Evolutionary conservation across 805 yeast species (phyloP).

Genomic region (Wickerhamiella cacticola): DNA sequence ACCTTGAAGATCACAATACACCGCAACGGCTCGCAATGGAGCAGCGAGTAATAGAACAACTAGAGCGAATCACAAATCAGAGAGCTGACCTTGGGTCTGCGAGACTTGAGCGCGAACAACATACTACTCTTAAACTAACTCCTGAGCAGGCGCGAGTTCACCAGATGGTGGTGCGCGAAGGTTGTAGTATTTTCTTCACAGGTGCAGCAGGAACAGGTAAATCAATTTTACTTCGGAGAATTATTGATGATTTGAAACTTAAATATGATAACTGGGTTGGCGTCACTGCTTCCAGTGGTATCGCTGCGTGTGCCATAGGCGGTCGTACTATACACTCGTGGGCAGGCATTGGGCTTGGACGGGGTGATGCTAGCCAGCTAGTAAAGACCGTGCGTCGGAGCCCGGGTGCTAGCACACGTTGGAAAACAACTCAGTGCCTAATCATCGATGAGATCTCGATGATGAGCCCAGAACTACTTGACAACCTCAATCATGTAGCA

Average conservation of each 20-base stretch:
- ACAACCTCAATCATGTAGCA: conserved; percentile 63
- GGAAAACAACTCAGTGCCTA: conserved; percentile 59
- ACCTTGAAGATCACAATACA: not conserved
- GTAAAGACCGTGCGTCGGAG: conserved; percentile 40
- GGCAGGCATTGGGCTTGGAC: conserved; percentile 76
- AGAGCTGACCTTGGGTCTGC: conserved; percentile 7
- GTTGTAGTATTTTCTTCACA: conserved; percentile 66
- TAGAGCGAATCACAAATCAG: not conserved
- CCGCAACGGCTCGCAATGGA: not conserved
- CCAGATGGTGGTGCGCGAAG: conserved; percentile 48
- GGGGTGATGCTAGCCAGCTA: conserved; percentile 37
- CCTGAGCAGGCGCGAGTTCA: conserved; percentile 46
- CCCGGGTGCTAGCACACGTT: conserved; percentile 36
- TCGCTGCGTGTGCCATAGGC: conserved; percentile 90
- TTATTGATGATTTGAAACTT: conserved; percentile 43
- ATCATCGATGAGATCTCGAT: conserved; percentile 90
- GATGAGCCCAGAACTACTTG: conserved; percentile 72
- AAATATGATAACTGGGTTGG: conserved; percentile 49
- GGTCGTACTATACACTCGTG: conserved; percentile 80
- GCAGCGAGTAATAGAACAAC: not conserved
- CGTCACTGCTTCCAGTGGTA: conserved; percentile 89
- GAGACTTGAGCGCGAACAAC: conserved; percentile 26
- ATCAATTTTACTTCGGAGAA: conserved; percentile 64
- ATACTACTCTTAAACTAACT: not conserved
- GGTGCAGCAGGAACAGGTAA: conserved; percentile 99